Conservation (phyloP, 1,284 basidiomycete species). For the Anthracocystis panici-leucophaei region DNA sequence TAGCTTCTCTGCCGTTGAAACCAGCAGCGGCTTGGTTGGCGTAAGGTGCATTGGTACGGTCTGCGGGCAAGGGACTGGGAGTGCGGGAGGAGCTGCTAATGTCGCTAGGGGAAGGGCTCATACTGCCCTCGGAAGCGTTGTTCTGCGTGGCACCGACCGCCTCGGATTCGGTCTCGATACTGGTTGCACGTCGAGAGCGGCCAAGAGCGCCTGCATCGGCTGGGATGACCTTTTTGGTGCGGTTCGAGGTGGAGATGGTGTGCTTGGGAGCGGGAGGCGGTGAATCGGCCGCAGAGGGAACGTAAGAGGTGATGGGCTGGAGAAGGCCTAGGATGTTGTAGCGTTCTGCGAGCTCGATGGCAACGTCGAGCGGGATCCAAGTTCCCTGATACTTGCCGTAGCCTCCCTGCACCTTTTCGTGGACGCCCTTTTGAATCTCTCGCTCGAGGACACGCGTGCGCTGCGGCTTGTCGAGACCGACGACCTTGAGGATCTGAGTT, state of each 20-base stretch:
- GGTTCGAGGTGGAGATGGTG: constrained; percentile 71
- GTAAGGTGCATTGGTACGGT: constrained; percentile 49
- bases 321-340: constrained; percentile 90
- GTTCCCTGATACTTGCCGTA: constrained; percentile 99
- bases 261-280: constrained; percentile 99
- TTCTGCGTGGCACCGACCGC: constrained; percentile 48
- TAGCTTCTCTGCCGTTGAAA: constrained; percentile 38
- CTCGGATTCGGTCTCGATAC: constrained; percentile 65
- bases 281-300: constrained; percentile 79
- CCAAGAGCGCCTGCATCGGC: constrained; percentile 58
- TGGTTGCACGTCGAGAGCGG: constrained; percentile 61
- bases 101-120: constrained; percentile 86
- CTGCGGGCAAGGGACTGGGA: constrained; percentile 77
- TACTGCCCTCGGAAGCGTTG: constrained; percentile 74
- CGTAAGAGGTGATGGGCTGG: constrained; percentile 95
- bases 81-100: constrained; percentile 87
- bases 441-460: constrained; percentile 95
- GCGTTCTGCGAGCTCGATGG: constrained; percentile 86
- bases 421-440: constrained; percentile 97
- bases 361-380: constrained; percentile 96
- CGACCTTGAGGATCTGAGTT: constrained; percentile 98
- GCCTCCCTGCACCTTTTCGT: constrained; percentile 99
- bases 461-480: constrained; percentile 99
- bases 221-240: constrained; percentile 61
- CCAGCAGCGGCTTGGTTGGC: constrained; percentile 29